Base-by-base conservation (phyloP, 345 rosid species). In the Chamaenerion angustifolium region DNA sequence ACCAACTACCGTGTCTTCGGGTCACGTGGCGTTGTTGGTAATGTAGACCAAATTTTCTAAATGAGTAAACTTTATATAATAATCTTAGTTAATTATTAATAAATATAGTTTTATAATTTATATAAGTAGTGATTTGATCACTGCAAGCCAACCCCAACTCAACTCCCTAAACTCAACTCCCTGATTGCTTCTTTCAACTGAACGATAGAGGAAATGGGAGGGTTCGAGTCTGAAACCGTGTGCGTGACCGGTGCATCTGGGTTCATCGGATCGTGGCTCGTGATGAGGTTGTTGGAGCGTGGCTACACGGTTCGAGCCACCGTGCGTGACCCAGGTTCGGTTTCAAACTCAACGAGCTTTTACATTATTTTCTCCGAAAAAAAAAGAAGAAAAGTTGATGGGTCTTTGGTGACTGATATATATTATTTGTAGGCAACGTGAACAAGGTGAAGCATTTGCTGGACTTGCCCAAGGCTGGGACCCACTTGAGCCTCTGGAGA, bases 391-490 rank as follows among this genome's bases (percentile, higher is more conserved):
- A 19, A 53, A 48, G 25, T 60, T 44, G 42, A 69, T 45, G 21
- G 64, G 54, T 59, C 43, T 62, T 5, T 58, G 56, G 42, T 58
- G 53, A 49, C 61, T 62, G 6, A 60, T 21, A 21, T 21, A 0
- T n/a, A n/a, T n/a, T n/a, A 21, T 21, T 21, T 21, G 35, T 54
- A 92, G 98, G 55, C 11, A 79, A 92, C 50, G 27, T 10, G 46
- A 72, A 76, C 71, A 92, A 84, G 67, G 94, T 87, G 60, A 71
- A 79, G 64, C 94, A 92, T 67, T 70, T 92, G 52, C 50, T 74
- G 42, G 96, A 87, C 11, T 65, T 92, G 59, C 94, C 94, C n/a
- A 71, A 77, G 5, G 93, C 96, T 2, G 55, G 71, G 21, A 71
- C 88, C 0, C 68, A 79, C 41, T 52, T 92, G 63, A 84, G 71